phyloP scores from a whole-genome alignment of 2,329 filamentous ascomycete species.

The Trichophyton simii region DNA sequence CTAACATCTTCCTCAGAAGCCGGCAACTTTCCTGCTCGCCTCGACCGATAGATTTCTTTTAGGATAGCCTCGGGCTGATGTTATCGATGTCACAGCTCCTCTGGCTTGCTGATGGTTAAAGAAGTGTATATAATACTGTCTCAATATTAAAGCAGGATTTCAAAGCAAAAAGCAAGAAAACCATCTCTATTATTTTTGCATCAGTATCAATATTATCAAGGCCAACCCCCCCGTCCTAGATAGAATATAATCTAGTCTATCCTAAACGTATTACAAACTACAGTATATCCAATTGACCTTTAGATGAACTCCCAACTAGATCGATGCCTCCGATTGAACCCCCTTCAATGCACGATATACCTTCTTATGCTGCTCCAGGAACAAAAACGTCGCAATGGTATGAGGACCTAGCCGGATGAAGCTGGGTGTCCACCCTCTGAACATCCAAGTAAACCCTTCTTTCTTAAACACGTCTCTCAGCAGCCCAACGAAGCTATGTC shows the following conservation, averaged over 20 bases:
- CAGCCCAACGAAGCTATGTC: conserved; percentile 34
- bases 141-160: conserved; percentile 6
- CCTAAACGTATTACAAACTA: not conserved
- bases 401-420: conserved; percentile 54
- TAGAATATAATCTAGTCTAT: not conserved
- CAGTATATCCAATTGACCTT: not conserved
- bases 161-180: not conserved
- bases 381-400: conserved; percentile 54
- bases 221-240: not conserved
- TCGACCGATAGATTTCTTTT: conserved; percentile 9
- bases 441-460: conserved; percentile 52
- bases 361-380: conserved; percentile 57
- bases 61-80: not conserved
- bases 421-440: conserved; percentile 55
- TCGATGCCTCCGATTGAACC: not conserved
- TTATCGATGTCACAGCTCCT: not conserved
- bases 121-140: conserved; percentile 14
- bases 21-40: conserved; percentile 42
- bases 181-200: not conserved
- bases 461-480: conserved; percentile 42
- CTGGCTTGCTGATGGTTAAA: conserved; percentile 1
- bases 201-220: not conserved
- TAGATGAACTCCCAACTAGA: not conserved
- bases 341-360: conserved; percentile 40
- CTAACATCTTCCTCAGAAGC: conserved; percentile 31